phyloP scores from a whole-genome alignment of 805 yeast genomes.

The Isabelozyma pseudorhagii region DNA sequence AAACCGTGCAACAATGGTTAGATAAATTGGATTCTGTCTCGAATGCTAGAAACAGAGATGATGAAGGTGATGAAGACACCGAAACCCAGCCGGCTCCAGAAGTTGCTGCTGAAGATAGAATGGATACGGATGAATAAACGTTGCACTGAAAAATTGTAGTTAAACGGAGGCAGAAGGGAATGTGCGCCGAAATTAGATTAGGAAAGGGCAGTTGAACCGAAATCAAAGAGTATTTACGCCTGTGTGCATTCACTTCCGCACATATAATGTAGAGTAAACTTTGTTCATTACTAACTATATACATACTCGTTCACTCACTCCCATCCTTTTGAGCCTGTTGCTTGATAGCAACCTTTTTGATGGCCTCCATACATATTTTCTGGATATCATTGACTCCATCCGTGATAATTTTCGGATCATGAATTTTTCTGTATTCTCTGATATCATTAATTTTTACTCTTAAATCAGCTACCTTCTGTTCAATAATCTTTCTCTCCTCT shows the following conservation, averaged over 20 bases:
- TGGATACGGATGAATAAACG: slow-evolving; percentile 37
- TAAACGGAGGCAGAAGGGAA: too few relatives aligned
- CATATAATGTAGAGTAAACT: slow-evolving; percentile 1
- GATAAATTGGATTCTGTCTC: slow-evolving; percentile 67
- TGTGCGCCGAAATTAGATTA: too few relatives aligned
- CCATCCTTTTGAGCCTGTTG: slow-evolving; percentile 17
- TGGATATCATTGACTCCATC: slow-evolving; percentile 38
- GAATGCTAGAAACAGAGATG: slow-evolving; percentile 50
- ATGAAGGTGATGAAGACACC: slow-evolving; percentile 29
- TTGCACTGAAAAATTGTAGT: not conserved
- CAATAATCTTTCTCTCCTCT: slow-evolving; percentile 43
- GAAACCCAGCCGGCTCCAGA: slow-evolving; percentile 14
- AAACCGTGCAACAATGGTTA: slow-evolving; percentile 79
- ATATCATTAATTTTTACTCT: slow-evolving; percentile 31
- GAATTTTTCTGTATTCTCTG: slow-evolving; percentile 25
- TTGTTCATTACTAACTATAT: slow-evolving; percentile 1
- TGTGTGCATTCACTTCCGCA: not conserved
- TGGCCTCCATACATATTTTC: slow-evolving; percentile 33
- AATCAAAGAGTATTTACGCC: not conserved
- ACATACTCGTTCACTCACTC: not conserved
- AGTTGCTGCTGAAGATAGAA: slow-evolving; percentile 23
- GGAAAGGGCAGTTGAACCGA: too few relatives aligned
- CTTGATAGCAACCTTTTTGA: slow-evolving; percentile 35
- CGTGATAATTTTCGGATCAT: slow-evolving; percentile 30
- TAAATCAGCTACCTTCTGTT: slow-evolving; percentile 14